Conservation (phyloP, 73 alveolate species). For the Tetrahymena thermophila region DNA sequence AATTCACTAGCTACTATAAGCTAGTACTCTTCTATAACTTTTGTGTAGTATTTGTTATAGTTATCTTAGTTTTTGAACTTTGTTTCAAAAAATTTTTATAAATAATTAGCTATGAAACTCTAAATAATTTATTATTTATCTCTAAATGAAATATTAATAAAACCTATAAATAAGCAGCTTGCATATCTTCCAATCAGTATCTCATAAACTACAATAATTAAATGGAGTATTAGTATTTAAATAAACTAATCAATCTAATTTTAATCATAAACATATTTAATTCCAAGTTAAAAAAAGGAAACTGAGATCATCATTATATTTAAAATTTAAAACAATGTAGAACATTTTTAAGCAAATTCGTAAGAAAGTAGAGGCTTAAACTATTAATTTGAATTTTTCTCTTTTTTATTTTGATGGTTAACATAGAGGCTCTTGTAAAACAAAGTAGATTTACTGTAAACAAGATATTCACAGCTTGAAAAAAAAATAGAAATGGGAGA, state of each 20-base stretch:
- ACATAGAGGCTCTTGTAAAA: not conserved
- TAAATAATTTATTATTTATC: not conserved
- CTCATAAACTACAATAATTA: not conserved
- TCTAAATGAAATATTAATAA: not conserved
- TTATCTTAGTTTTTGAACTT: too few species aligned
- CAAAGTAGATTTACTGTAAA: not conserved
- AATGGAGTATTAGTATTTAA: not conserved
- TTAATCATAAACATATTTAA: not conserved
- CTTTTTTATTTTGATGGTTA: too few species aligned
- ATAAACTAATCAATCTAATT: not conserved
- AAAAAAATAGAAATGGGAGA: not conserved
- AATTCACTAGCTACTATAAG: too few species aligned
- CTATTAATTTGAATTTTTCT: too few species aligned
- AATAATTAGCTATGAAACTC: not conserved
- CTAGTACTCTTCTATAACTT: not conserved
- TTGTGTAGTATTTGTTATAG: too few species aligned
- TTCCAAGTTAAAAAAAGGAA: not conserved
- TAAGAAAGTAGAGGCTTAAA: not conserved
- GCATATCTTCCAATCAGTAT: not conserved
- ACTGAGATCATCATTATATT: not conserved
- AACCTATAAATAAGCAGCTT: not conserved
- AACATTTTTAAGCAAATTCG: not conserved
- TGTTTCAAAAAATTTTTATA: not conserved
- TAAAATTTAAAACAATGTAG: not conserved
- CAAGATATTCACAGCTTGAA: not conserved